These are phyloP conservation scores for Capsella rubella DNA, from an alignment of 441 rosid genomes.

Conservation along the genomic window DNA sequence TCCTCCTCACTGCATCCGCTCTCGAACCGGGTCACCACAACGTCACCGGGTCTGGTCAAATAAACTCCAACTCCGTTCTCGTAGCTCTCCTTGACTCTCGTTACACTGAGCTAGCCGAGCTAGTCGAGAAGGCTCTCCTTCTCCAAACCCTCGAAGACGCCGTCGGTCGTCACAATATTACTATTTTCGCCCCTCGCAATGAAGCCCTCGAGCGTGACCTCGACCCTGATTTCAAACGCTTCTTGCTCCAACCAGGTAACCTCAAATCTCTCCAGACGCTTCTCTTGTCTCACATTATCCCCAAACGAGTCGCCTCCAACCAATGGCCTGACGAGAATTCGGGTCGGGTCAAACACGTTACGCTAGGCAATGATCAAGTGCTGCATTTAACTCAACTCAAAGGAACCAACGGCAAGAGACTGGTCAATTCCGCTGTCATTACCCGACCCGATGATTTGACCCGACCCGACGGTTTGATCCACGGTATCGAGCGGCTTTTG, in stretches of 20 bases:
- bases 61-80: constrained; percentile 72
- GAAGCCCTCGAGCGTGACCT: constrained; percentile 76
- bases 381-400: constrained; percentile 42
- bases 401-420: constrained; percentile 35
- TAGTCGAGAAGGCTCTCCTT: constrained; percentile 72
- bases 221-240: constrained; percentile 72
- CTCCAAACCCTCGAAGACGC: constrained; percentile 64
- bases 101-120: constrained; percentile 72
- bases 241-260: constrained; percentile 74
- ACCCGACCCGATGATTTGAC: constrained; percentile 55
- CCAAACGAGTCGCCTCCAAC: constrained; percentile 49
- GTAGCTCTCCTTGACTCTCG: constrained; percentile 76
- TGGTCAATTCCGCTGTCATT: constrained; percentile 51
- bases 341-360: constrained; percentile 48
- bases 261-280: constrained; percentile 65
- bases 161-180: constrained; percentile 62
- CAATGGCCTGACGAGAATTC: constrained; percentile 48
- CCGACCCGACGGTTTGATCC: constrained; percentile 71
- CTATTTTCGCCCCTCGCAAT: constrained; percentile 75
- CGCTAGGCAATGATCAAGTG: constrained; percentile 48
- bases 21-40: constrained; percentile 30
- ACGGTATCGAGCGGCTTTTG: constrained; percentile 66
- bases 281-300: constrained; percentile 63
- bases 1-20: constrained; percentile 28
- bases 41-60: constrained; percentile 49